Percentiles rank a stretch among this genome's conserved stretches.
These are phyloP conservation scores for Chytriomyces sp. DNA, from an alignment of 192 early-diverging fungal genomes.

Conservation along the genomic window DNA sequence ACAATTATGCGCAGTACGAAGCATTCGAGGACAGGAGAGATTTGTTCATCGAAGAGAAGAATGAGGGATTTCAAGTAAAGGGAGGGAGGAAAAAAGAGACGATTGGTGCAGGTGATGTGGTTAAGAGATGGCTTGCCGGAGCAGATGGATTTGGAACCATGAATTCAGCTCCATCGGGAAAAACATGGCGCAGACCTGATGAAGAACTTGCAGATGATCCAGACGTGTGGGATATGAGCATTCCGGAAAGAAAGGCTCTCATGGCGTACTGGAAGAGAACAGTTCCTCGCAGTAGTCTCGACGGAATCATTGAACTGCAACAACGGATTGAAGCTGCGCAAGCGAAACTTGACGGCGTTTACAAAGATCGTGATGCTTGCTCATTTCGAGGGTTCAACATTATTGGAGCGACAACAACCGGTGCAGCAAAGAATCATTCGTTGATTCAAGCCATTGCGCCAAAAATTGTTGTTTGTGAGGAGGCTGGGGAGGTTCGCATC, in stretches of 20 bases:
- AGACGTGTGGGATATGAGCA: slow-evolving; percentile 60
- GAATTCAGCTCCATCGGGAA: not conserved
- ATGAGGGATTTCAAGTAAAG: slow-evolving; percentile 23
- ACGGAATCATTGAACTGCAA: slow-evolving; percentile 22
- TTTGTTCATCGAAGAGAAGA: not conserved
- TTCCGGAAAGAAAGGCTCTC: slow-evolving; percentile 46
- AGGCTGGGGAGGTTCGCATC: slow-evolving; percentile 39
- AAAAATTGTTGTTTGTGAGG: slow-evolving; percentile 49
- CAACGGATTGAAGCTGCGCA: slow-evolving; percentile 2
- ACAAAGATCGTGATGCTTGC: slow-evolving; percentile 36
- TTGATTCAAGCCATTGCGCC: slow-evolving; percentile 39
- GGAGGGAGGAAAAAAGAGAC: slow-evolving; percentile 27
- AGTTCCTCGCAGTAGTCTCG: slow-evolving; percentile 12
- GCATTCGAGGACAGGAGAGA: slow-evolving; percentile 1
- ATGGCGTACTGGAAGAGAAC: slow-evolving; percentile 44
- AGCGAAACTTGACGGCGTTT: slow-evolving; percentile 24
- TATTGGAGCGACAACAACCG: slow-evolving; percentile 66
- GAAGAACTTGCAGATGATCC: slow-evolving; percentile 37
- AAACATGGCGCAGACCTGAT: slow-evolving; percentile 21
- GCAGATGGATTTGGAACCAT: not conserved
- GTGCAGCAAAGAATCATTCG: slow-evolving; percentile 58
- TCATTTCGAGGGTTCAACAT: slow-evolving; percentile 41
- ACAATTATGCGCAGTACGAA: slow-evolving; percentile 24
- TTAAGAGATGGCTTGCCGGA: slow-evolving; percentile 30
- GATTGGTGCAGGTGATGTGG: slow-evolving; percentile 5